Base-by-base conservation (phyloP, 2,329 filamentous ascomycete genomes). In the Epichloe sp. region DNA sequence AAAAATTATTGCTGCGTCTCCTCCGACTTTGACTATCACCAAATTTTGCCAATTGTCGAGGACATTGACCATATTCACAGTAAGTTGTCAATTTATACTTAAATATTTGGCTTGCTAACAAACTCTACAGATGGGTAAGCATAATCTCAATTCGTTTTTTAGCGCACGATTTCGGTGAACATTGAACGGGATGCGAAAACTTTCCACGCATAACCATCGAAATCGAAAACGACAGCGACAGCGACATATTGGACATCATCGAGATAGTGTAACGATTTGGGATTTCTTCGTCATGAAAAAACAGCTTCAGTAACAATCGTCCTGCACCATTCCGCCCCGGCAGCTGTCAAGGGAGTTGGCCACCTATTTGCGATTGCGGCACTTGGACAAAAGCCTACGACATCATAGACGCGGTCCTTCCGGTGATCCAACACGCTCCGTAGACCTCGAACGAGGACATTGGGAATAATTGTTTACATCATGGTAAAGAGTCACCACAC, bases 41-140 rank as follows among this genome's bases (percentile, higher is more conserved):
- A 67, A 66, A 63, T 63, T 63, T 68, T 64, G 65, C 63, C 67
- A 67, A 58, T 60, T 64, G 65, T 71, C 65, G 68, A 68, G 63
- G 69, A 69, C 66, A 71, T 62, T 60, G 61, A 70, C 69, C 64
- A 71, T 64, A 62, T 67, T 71, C 71, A 76, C 63, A 69, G 74
- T 77, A 71, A 69, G 74, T 73, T 56, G 49, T 47, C 52, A 57
- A 52, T 53, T 52, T 53, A 58, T 66, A 62, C 68, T 60, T 68
- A 68, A 68, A 65, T 60, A 64, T 67, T 56, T 52, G 51, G 51
- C 59, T 31, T 31, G 63, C 71, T 76, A 64, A 76, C 66, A 58
- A 59, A 56, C 42, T 52, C 56, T 56, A 57, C 66, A 81, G 78
- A 82, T 81, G 78, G 78, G 78, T 82, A 80, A 80, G 78, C 65